Conservation (phyloP, 345 rosid genomes). For the Brassica incana region DNA sequence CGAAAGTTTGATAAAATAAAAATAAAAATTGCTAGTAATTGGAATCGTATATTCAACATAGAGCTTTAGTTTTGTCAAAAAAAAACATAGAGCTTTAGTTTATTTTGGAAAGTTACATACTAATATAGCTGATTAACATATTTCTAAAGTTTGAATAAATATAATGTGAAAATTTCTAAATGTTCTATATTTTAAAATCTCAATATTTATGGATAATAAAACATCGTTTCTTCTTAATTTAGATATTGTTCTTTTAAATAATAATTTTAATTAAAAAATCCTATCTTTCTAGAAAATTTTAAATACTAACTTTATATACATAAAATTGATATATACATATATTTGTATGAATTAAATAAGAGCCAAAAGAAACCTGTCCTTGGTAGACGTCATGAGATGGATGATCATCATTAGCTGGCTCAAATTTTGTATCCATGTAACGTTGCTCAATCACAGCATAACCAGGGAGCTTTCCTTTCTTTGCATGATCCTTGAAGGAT, state of each 20-base stretch:
- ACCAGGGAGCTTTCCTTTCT: slow-evolving; percentile 61
- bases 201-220: neutral
- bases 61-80: neutral
- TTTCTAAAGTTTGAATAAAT: neutral
- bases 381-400: slow-evolving; percentile 91
- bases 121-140: neutral
- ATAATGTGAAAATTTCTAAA: neutral
- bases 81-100: neutral
- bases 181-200: neutral
- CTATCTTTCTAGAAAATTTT: neutral
- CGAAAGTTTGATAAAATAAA: neutral
- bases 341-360: neutral
- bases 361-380: slow-evolving; percentile 59
- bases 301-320: neutral
- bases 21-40: neutral
- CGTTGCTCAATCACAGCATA: slow-evolving; percentile 87
- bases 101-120: neutral
- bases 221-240: neutral
- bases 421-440: slow-evolving; percentile 53
- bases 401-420: slow-evolving; percentile 82
- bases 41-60: neutral
- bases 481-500: slow-evolving; percentile 56
- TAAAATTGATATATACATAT: neutral
- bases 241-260: neutral
- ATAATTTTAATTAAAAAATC: neutral